Evolutionary conservation across 192 early-diverging fungal species (phyloP).

Genomic region (Coemansia sp.): DNA sequence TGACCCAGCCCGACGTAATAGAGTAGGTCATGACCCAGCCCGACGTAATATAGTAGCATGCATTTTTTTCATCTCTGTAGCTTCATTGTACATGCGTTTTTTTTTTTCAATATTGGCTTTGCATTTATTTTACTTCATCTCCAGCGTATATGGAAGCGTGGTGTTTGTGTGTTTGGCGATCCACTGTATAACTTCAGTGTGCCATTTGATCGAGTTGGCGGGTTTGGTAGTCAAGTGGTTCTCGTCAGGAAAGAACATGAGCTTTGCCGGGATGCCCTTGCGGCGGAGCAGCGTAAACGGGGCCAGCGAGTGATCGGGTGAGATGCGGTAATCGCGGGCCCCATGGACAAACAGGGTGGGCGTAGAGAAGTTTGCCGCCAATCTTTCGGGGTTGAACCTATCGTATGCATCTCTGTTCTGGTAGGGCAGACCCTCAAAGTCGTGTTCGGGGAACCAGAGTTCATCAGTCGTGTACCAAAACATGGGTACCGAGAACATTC

Average conservation of each 20-base stretch:
- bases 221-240: conserved; percentile 68
- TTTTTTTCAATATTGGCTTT: conserved; percentile 10
- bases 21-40: conserved; percentile 36
- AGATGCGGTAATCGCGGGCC: conserved; percentile 63
- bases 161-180: conserved; percentile 39
- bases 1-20: not conserved
- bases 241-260: conserved; percentile 76
- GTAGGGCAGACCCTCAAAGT: conserved; percentile 65
- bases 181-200: conserved; percentile 66
- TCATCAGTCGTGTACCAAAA: conserved; percentile 72
- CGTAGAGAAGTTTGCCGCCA: conserved; percentile 66
- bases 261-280: conserved; percentile 57
- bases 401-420: conserved; percentile 54
- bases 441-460: conserved; percentile 72
- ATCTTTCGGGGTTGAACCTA: conserved; percentile 61
- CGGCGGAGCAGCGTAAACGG: conserved; percentile 73
- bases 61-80: not conserved
- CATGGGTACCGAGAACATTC: conserved; percentile 58
- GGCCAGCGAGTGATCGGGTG: conserved; percentile 62
- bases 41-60: conserved; percentile 12
- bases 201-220: conserved; percentile 70
- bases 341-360: conserved; percentile 78
- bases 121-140: too few relatives aligned
- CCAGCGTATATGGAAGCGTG: conserved; percentile 24
- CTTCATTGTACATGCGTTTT: not conserved